A percentile compares a stretch with the other conserved stretches of the same genome.
Evolutionary conservation across 2,329 filamentous ascomycete species (phyloP).

Genomic region (Colletotrichum magnum): DNA sequence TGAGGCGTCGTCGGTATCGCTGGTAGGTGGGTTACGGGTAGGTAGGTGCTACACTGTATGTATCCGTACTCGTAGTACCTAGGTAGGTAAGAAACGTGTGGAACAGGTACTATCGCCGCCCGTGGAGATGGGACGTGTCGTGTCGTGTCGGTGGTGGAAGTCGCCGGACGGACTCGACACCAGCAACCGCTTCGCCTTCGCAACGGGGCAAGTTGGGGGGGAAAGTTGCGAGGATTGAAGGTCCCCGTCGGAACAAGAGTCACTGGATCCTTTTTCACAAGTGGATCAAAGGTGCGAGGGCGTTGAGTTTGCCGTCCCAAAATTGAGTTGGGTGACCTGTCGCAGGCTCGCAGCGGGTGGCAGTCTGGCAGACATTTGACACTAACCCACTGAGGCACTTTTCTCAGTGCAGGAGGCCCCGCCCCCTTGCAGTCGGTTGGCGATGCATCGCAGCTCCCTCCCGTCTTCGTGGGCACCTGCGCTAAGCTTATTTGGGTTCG

Average conservation of each 20-base stretch:
- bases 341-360: slow-evolving; percentile 38
- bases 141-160: not conserved
- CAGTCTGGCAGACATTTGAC: slow-evolving; percentile 36
- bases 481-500: slow-evolving; percentile 36
- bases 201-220: not conserved
- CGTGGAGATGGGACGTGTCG: slow-evolving; percentile 22
- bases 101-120: slow-evolving; percentile 27
- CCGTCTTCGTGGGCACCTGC: slow-evolving; percentile 17
- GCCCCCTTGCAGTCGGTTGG: slow-evolving; percentile 27
- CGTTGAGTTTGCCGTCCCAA: slow-evolving; percentile 37
- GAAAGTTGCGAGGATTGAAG: slow-evolving; percentile 1
- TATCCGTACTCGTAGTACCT: not conserved
- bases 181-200: not conserved
- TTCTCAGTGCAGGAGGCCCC: slow-evolving; percentile 6
- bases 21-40: no score
- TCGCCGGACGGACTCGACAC: slow-evolving; percentile 12
- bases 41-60: no score
- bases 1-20: not conserved
- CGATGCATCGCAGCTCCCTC: slow-evolving; percentile 34
- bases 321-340: slow-evolving; percentile 38
- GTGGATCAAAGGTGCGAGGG: slow-evolving; percentile 7
- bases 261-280: slow-evolving; percentile 6
- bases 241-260: not conserved
- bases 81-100: not conserved
- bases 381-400: slow-evolving; percentile 17